Evolutionary conservation across 2,329 filamentous ascomycete genomes (phyloP), one percentile per base, ranked within the genome.

Genomic region (Trichoderma pleuroti): DNA sequence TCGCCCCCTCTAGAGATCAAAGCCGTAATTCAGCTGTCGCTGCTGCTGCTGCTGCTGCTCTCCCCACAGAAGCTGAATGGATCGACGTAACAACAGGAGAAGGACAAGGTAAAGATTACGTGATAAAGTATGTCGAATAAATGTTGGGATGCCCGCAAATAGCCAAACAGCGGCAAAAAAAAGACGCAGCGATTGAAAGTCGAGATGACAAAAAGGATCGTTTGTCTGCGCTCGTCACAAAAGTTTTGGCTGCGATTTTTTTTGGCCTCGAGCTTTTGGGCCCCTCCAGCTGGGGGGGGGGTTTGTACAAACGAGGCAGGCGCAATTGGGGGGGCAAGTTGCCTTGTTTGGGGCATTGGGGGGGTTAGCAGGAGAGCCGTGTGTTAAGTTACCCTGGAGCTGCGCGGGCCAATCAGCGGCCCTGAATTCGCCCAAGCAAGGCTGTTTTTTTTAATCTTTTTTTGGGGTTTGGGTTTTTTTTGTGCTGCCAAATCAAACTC

Each of bases 241-340:
- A 56, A 21, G 39, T n/a, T 34, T 54, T 65, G 18, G 28, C 32
- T 61, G 54, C 39, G 66, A 49, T 52, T 61, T 68, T 68, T 68
- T 68, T 59, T 57, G 52, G 24, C 36, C 36, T 32, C n/a, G n/a
- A n/a, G n/a, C 36, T 42, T 59, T 28, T 12, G 39, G 56, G 56
- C 66, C 66, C 66, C 66, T 68, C 66, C 56, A 68, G 56, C 52
- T 28, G n/a, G n/a, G 39, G 39, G 39, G 46, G 46, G 61, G 39
- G 42, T 66, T 66, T 66, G 56, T 68, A 52, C 65, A 67, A 67
- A 68, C 56, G 66, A 61, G 66, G 56, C 56, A 61, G 21, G 66
- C 56, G 34, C 66, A 65, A 54, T 26, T 49, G 46, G 62, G 46
- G 42, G 46, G 30, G 14, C 28, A 18, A 16, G 61, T 32, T 26